These are phyloP conservation scores for Dipodascopsis tothii DNA, from an alignment of 805 yeast genomes.

Conservation along the genomic window DNA sequence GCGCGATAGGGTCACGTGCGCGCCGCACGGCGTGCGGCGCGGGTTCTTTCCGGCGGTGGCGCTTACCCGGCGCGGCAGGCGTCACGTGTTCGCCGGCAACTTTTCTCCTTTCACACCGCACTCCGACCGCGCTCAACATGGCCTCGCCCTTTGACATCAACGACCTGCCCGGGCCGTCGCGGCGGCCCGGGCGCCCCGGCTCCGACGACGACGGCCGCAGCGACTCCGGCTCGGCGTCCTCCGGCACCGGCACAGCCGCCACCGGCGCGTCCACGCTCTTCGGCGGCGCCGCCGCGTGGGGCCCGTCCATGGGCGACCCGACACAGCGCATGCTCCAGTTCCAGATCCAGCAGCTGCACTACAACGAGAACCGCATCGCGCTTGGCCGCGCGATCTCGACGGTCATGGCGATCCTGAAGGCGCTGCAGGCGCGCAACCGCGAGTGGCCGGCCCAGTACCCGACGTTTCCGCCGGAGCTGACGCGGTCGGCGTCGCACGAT, in stretches of 20 bases:
- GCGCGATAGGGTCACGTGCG: too few species aligned
- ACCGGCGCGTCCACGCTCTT: constrained; percentile 3
- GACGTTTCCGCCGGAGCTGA: constrained; percentile 1
- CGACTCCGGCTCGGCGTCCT: too few species aligned
- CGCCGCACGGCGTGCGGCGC: too few species aligned
- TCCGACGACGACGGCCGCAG: neutral
- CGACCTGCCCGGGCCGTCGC: constrained; percentile 16
- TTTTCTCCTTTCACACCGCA: too few species aligned
- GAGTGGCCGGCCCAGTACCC: constrained; percentile 31
- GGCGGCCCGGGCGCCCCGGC: neutral
- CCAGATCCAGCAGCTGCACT: constrained; percentile 65
- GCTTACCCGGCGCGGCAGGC: too few species aligned
- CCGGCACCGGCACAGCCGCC: neutral
- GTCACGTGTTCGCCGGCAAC: too few species aligned
- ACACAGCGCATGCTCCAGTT: constrained; percentile 31
- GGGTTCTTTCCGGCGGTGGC: too few species aligned
- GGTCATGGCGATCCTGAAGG: constrained; percentile 26
- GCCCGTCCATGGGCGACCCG: constrained; percentile 21
- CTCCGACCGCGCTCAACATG: too few species aligned
- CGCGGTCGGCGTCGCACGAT: neutral
- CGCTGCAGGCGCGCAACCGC: constrained; percentile 27
- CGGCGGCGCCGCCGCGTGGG: constrained; percentile 24
- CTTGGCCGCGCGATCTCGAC: constrained; percentile 42
- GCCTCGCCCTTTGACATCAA: too few species aligned
- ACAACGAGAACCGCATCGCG: constrained; percentile 61